Evolutionary conservation across 306 rosid genomes (phyloP), one percentile per base, ranked within the genome.

Genomic region (Arachis stenosperma): DNA sequence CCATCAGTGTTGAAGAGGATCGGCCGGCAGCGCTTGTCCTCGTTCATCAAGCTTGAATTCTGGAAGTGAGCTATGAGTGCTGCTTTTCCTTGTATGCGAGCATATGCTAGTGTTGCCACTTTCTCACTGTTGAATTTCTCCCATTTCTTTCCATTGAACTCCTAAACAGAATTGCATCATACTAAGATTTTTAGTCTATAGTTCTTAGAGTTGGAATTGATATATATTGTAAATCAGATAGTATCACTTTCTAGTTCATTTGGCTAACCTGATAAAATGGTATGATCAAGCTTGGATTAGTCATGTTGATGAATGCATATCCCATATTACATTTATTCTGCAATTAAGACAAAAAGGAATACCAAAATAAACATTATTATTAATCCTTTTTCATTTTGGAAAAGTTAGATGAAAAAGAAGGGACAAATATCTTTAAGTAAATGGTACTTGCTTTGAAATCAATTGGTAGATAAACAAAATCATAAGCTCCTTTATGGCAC

Each of bases 241-340:
- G 27, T 22, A 22, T 22, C 27, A 22, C 27, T 22, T 22, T 22
- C 27, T 22, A 22, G 27, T 61, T 54, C 64, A 17, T 41, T 39
- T 6, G 6, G 15, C 59, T 57, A 67, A 89, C 95, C 90, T 89
- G 84, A 79, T 83, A 77, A 65, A 89, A 89, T 17, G 91, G 89
- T 77, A 87, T 78, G 52, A 89, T 89, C 83, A 79, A 83, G 50
- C 80, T 66, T n/a, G 95, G 90, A 79, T 74, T 79, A 44, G 67
- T 76, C 91, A 89, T 85, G 74, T 89, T 89, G 88, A 89, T 89
- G 84, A 89, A 89, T 15, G 95, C 95, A 74, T 89, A 89, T 61
- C 95, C 95, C 80, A 89, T 91, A 70, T 89, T 89, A 83, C 95
- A 89, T 82, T 87, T 85, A 85, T 89, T 89, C 95, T 89, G 90